phyloP scores from a whole-genome alignment of 2,329 filamentous ascomycete genomes.

The Colletotrichum sp. region DNA sequence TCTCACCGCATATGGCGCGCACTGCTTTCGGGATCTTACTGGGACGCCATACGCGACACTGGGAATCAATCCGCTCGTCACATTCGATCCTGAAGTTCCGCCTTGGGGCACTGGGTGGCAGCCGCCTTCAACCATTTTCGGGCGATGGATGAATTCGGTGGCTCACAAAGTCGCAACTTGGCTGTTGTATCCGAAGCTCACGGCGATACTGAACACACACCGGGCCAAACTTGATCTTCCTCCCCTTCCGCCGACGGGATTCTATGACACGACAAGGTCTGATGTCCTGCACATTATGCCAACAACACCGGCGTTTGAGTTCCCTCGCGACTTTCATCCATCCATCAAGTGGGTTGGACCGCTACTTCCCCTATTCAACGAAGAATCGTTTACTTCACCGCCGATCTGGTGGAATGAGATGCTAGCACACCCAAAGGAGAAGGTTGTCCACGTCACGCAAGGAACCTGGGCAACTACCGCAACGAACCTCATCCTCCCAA shows the following conservation, averaged over 20 bases:
- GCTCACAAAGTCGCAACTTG: neutral
- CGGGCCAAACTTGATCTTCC: neutral
- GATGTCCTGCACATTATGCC: neutral
- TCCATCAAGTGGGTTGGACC: constrained; percentile 20
- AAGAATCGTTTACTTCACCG: neutral
- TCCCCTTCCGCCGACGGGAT: neutral
- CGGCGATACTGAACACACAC: neutral
- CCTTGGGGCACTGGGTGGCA: neutral
- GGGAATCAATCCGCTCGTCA: constrained; percentile 12
- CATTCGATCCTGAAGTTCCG: neutral
- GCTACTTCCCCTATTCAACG: neutral
- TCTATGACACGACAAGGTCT: constrained; percentile 2
- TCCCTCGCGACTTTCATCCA: constrained; percentile 19
- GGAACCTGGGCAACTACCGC: constrained; percentile 21
- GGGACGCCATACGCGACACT: neutral
- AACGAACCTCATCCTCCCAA: constrained; percentile 17
- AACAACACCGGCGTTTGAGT: constrained; percentile 23
- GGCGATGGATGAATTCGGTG: neutral
- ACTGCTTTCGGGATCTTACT: neutral
- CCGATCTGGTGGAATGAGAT: constrained; percentile 27
- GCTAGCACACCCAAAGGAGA: constrained; percentile 20
- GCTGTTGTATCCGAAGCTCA: constrained; percentile 5
- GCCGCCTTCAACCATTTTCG: neutral
- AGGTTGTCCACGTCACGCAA: constrained; percentile 25
- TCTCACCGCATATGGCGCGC: neutral